These are phyloP conservation scores for Wallacemonas sp. DNA, from an alignment of 208 protist genomes.

Conservation along the genomic window DNA sequence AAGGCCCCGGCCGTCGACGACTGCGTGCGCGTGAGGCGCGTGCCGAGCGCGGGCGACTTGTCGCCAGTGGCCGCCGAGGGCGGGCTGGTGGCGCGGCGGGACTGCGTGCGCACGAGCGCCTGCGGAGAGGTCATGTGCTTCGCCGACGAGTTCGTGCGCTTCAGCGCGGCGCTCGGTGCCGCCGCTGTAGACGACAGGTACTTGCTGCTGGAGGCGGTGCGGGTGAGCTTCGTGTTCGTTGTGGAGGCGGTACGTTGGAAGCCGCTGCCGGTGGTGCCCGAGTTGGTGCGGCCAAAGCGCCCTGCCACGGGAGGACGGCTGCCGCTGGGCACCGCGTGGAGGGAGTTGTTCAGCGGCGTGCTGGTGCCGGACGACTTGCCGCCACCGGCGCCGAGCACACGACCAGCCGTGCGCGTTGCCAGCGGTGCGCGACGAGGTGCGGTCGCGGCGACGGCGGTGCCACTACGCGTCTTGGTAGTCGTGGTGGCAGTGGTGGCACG, in stretches of 20 bases:
- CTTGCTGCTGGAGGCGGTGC: conserved; percentile 79
- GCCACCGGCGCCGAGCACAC: conserved; percentile 22
- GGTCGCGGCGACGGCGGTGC: neutral
- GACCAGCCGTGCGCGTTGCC: conserved; percentile 44
- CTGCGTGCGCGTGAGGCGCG: conserved; percentile 11
- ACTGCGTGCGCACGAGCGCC: conserved; percentile 21
- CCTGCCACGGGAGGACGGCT: neutral
- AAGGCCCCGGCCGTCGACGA: conserved; percentile 12
- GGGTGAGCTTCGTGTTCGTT: conserved; percentile 79
- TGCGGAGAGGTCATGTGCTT: neutral
- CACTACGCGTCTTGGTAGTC: neutral
- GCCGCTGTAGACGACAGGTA: conserved; percentile 27
- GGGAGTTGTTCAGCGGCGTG: conserved; percentile 12
- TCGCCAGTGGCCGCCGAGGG: conserved; percentile 18
- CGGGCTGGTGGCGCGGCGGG: conserved; percentile 14
- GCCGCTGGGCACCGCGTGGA: neutral
- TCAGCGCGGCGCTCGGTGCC: conserved; percentile 19
- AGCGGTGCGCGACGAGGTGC: conserved; percentile 14
- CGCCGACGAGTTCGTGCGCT: conserved; percentile 29
- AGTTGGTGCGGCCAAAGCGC: conserved; percentile 18
- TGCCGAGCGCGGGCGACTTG: neutral
- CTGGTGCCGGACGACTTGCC: conserved; percentile 9
- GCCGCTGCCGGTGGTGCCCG: neutral
- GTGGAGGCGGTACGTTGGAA: conserved; percentile 16
- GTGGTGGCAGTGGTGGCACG: neutral